Base-by-base conservation (phyloP, 257 asterid genomes). In the Pogostemon cablin region DNA sequence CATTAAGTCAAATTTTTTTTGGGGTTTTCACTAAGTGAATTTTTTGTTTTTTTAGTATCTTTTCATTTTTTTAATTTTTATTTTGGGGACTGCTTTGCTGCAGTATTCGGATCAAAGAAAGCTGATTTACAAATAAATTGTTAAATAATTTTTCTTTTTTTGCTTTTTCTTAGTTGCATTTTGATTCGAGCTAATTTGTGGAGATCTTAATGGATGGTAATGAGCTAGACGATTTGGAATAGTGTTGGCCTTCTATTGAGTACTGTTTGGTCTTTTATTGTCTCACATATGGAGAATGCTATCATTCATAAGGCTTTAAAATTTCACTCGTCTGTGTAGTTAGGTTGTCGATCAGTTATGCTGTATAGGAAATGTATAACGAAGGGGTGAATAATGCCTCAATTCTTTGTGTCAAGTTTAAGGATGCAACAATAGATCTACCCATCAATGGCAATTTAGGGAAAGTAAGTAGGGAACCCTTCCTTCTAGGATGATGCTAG, bases 1-100 rank as follows among this genome's bases (percentile, higher is more conserved):
- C 1, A 40, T 38, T 6, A 32, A 25, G 68, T 75, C 40, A 54
- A 9, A 60, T 17, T 9, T 73, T 59, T 32, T 73, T 49, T 4
- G 46, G 48, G 43, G 48, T 5, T 44, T 46, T 52, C 2, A 40
- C 44, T 11, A 32, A 25, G 68, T 75, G 48, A 54, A 4, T 68
- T 17, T 9, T 73, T 59, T 32, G 50, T 4, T 40, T 66, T 32
- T 40, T 11, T 2, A 11, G 40, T 58, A 5, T 0, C 15, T 12
- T 15, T 52, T 4, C 4, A 5, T 54, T 20, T 7, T 11, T 6
- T 7, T 53, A 5, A 9, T 53, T 53, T 54, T 54, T 15, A 17
- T 54, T 2, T 48, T 5, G 57, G 32, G 44, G 5, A 59, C 25
- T 39, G 58, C 61, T 47, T 25, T 72, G 4, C 35, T 49, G 56